Conservation (phyloP, 805 yeast genomes). For the Saccharomycopsis fibuligera region DNA sequence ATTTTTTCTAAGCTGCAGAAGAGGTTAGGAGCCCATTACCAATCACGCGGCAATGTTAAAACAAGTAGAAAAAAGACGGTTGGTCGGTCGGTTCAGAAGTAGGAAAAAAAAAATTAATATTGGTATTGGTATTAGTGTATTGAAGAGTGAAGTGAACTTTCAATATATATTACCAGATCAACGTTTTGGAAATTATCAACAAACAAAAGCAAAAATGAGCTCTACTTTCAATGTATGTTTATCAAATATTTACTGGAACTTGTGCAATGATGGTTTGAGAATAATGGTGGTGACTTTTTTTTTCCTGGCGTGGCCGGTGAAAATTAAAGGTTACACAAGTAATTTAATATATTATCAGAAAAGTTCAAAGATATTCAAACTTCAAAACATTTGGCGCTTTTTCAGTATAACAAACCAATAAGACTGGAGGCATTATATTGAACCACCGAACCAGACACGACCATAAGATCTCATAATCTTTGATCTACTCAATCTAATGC, state of each 20-base stretch:
- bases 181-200: neutral
- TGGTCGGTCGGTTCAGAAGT: neutral
- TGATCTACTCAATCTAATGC: neutral
- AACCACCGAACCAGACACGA: neutral
- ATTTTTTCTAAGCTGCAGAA: neutral
- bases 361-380: too few relatives aligned
- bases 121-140: neutral
- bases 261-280: neutral
- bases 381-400: neutral
- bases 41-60: neutral
- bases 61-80: too few relatives aligned
- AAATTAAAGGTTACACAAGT: neutral
- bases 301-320: too few relatives aligned
- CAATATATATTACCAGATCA: neutral
- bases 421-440: neutral
- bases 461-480: neutral
- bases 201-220: neutral
- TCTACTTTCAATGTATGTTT: constrained; percentile 7
- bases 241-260: neutral
- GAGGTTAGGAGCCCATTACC: neutral
- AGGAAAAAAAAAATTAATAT: neutral
- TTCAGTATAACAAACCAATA: neutral
- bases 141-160: too few relatives aligned
- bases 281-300: too few relatives aligned
- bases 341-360: too few relatives aligned